Evolutionary conservation across 345 rosid species (phyloP).

Genomic region (Pseudoturritis turrita): DNA sequence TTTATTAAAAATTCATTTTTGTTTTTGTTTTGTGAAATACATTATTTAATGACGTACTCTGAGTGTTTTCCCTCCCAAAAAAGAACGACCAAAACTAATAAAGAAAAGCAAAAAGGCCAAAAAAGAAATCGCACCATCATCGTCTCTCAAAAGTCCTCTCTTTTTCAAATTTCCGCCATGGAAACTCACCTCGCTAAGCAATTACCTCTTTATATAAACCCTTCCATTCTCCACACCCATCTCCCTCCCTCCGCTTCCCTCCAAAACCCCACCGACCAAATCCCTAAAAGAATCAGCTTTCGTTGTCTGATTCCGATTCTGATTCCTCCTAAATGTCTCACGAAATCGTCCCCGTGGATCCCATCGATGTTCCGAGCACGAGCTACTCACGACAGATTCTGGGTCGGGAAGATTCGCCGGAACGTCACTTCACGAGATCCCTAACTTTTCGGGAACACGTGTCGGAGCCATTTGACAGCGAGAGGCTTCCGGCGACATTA

Average conservation of each 20-base stretch:
- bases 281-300: neutral
- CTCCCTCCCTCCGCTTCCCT: slow-evolving; percentile 16
- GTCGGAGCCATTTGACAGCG: slow-evolving; percentile 80
- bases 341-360: slow-evolving; percentile 70
- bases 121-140: slow-evolving; percentile 26
- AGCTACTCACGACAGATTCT: slow-evolving; percentile 22
- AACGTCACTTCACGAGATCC: slow-evolving; percentile 34
- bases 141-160: slow-evolving; percentile 1
- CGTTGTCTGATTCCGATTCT: neutral
- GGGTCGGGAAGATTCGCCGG: neutral
- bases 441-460: slow-evolving; percentile 40
- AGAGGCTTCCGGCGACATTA: slow-evolving; percentile 74
- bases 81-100: slow-evolving; percentile 27
- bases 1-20: too few relatives aligned
- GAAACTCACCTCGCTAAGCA: slow-evolving; percentile 38
- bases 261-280: slow-evolving; percentile 17
- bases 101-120: slow-evolving; percentile 17
- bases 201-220: slow-evolving; percentile 20
- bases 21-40: neutral
- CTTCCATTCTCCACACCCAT: neutral
- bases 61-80: slow-evolving; percentile 23
- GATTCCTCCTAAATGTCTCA: slow-evolving; percentile 30
- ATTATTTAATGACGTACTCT: neutral
- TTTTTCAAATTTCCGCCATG: slow-evolving; percentile 30
- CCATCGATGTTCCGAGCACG: slow-evolving; percentile 34